Conservation (phyloP, 108 stramenopile species). For the Fragilaria crotonensis region DNA sequence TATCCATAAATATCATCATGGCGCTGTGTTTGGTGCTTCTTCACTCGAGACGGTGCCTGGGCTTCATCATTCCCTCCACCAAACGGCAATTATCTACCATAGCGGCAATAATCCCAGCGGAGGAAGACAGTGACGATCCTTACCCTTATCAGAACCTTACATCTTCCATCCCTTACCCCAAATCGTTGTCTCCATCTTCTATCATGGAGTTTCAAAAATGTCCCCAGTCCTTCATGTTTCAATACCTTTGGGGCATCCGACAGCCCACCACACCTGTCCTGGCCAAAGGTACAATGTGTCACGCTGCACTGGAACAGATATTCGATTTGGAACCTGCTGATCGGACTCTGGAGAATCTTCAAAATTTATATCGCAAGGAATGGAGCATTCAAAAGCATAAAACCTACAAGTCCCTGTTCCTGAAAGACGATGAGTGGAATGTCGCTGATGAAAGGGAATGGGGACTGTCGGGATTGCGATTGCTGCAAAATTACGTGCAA, state of each 20-base stretch:
- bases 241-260: constrained; percentile 59
- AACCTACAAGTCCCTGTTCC: constrained; percentile 49
- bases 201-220: constrained; percentile 68
- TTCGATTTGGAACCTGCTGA: constrained; percentile 71
- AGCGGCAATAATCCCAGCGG: too few relatives aligned
- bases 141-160: too few relatives aligned
- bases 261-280: constrained; percentile 55
- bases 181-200: constrained; percentile 67
- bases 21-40: too few relatives aligned
- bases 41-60: too few relatives aligned
- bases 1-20: too few relatives aligned
- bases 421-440: constrained; percentile 19
- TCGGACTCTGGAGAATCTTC: constrained; percentile 56
- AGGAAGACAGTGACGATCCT: too few relatives aligned
- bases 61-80: too few relatives aligned
- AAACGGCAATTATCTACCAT: too few relatives aligned
- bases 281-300: constrained; percentile 70
- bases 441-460: constrained; percentile 62
- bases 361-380: constrained; percentile 65
- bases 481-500: constrained; percentile 69
- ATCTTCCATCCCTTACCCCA: constrained; percentile 58
- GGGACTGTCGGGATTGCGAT: constrained; percentile 58
- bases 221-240: constrained; percentile 81
- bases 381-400: constrained; percentile 44
- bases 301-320: constrained; percentile 72